Percentiles rank a stretch among this genome's conserved stretches.
Evolutionary conservation across 2,329 filamentous ascomycete genomes (phyloP).

Genomic region (Ascochyta rabiei): DNA sequence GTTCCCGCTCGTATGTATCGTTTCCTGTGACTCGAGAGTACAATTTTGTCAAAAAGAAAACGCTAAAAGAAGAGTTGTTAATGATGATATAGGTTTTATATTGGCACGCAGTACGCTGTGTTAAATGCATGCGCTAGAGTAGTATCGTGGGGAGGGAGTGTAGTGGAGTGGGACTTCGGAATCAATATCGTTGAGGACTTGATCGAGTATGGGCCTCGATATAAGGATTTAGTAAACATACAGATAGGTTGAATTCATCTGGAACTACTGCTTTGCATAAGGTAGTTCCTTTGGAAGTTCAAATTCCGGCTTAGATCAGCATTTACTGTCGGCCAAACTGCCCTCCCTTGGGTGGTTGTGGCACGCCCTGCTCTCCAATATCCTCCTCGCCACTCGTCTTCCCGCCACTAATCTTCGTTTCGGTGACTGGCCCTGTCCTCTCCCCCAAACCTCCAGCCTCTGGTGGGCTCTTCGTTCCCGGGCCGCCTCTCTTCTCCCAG

Average conservation of each 20-base stretch:
- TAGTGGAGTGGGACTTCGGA: no score
- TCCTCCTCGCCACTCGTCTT: slow-evolving; percentile 26
- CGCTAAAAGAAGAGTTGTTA: no score
- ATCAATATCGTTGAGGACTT: no score
- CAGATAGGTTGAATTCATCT: not conserved
- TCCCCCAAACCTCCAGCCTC: slow-evolving; percentile 27
- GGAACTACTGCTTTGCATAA: not conserved
- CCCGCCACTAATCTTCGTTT: slow-evolving; percentile 18
- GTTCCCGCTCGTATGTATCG: no score
- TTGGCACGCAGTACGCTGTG: no score
- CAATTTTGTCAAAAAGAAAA: no score
- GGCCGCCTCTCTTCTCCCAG: slow-evolving; percentile 77
- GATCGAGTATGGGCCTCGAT: no score
- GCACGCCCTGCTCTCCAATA: slow-evolving; percentile 15
- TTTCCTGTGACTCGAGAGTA: no score
- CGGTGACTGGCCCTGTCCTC: slow-evolving; percentile 19
- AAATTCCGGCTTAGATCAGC: not conserved
- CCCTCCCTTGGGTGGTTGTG: slow-evolving; percentile 16
- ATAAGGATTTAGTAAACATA: no score
- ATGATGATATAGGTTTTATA: no score
- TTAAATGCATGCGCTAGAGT: no score
- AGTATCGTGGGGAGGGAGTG: no score
- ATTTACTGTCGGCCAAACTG: slow-evolving; percentile 14
- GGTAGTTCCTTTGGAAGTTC: not conserved
- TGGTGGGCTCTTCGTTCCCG: slow-evolving; percentile 38